phyloP scores from a whole-genome alignment of 2,329 filamentous ascomycete genomes.

The Xylariomycetidae sp. region DNA sequence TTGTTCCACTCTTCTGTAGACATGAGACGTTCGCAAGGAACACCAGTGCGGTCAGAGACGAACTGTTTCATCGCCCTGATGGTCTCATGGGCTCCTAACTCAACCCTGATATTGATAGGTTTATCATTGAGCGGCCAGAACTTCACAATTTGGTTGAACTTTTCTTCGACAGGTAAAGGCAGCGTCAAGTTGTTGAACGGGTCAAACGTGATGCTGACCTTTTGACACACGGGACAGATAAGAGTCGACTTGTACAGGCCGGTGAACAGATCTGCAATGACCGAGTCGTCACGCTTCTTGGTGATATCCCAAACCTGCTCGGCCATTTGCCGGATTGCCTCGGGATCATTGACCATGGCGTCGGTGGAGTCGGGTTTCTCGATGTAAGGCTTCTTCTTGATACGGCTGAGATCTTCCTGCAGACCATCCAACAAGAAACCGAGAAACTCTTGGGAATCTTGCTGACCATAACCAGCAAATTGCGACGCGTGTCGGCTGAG shows the following conservation, averaged over 20 bases:
- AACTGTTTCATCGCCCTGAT: constrained; percentile 66
- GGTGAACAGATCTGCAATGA: constrained; percentile 92
- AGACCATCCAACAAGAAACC: constrained; percentile 91
- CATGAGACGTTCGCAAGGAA: constrained; percentile 64
- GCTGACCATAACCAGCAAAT: constrained; percentile 92
- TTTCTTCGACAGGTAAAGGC: constrained; percentile 80
- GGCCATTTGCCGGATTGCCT: constrained; percentile 78
- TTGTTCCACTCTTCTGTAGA: constrained; percentile 76
- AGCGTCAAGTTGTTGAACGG: constrained; percentile 94
- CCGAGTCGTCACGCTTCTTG: constrained; percentile 85
- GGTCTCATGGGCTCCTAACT: constrained; percentile 71
- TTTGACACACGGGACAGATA: constrained; percentile 83
- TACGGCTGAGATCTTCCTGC: constrained; percentile 90
- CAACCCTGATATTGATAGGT: constrained; percentile 70
- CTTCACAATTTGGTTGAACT: constrained; percentile 70
- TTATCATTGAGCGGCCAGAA: constrained; percentile 72
- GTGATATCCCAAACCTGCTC: constrained; percentile 89
- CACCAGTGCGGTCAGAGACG: constrained; percentile 62
- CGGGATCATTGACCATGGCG: constrained; percentile 81
- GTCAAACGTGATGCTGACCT: constrained; percentile 98
- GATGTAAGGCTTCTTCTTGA: constrained; percentile 94
- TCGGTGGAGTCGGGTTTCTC: constrained; percentile 98
- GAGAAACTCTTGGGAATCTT: constrained; percentile 95
- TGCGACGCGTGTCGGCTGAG: constrained; percentile 77
- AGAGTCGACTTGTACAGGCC: constrained; percentile 98